A percentile compares a stretch with the other conserved stretches of the same genome.
phyloP scores from a whole-genome alignment of 2,329 filamentous ascomycete genomes.

The Colletotrichum lindemuthianum region DNA sequence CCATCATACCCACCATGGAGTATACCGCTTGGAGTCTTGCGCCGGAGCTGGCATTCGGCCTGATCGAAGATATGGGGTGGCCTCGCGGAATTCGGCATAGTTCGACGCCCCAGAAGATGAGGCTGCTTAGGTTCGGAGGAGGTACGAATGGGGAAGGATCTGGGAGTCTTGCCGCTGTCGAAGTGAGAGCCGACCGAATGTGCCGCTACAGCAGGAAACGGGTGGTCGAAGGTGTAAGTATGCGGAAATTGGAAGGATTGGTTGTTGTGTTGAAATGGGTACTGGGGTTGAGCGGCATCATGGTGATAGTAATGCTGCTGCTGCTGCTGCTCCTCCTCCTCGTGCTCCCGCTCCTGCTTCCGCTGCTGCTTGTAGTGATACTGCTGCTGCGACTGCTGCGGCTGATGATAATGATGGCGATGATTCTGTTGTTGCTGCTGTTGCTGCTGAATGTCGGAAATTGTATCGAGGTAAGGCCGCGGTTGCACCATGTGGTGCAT shows the following conservation, averaged over 20 bases:
- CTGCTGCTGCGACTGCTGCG: too few relatives aligned
- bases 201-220: conserved; percentile 37
- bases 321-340: conserved; percentile 1
- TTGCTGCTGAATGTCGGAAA: conserved; percentile 40
- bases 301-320: conserved; percentile 31
- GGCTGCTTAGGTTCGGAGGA: conserved; percentile 43
- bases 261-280: conserved; percentile 30
- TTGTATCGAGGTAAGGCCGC: conserved; percentile 51
- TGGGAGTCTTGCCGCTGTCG: conserved; percentile 40
- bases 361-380: not conserved
- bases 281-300: too few relatives aligned
- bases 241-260: conserved; percentile 39
- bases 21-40: conserved; percentile 95
- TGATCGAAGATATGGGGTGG: conserved; percentile 42
- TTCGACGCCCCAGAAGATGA: conserved; percentile 26
- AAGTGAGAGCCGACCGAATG: conserved; percentile 16
- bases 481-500: conserved; percentile 62
- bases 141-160: conserved; percentile 49
- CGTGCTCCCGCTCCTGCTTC: too few relatives aligned
- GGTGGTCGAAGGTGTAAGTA: conserved; percentile 23
- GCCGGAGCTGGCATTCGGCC: conserved; percentile 81
- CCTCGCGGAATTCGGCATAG: too few relatives aligned
- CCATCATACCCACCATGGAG: conserved; percentile 92
- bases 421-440: conserved; percentile 8
- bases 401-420: conserved; percentile 41